Evolutionary conservation across 306 rosid genomes (phyloP).

Genomic region (Prunus persica): Prunus_persica_NCBIv2 NC_034016.1:8547001-8547500

Average conservation of each 20-base stretch:
- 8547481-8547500: conserved; percentile 97
- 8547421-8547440: conserved; percentile 66
- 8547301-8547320: conserved; percentile 82
- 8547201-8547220: conserved; percentile 92
- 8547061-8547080: conserved; percentile 94
- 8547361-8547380: conserved; percentile 79
- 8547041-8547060: conserved; percentile 95
- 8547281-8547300: conserved; percentile 97
- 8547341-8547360: conserved; percentile 96
- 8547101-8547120: conserved; percentile 81
- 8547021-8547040: conserved; percentile 88
- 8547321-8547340: conserved; percentile 76
- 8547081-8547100: conserved; percentile 89
- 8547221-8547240: conserved; percentile 82
- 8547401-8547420: conserved; percentile 66
- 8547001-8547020: conserved; percentile 94
- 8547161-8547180: conserved; percentile 92
- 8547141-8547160: conserved; percentile 95
- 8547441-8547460: conserved; percentile 95
- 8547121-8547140: conserved; percentile 74
- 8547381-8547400: conserved; percentile 88
- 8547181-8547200: conserved; percentile 95
- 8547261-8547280: conserved; percentile 92
- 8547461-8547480: conserved; percentile 90
- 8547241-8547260: conserved; percentile 83